Evolutionary conservation across 257 asterid species (phyloP), one percentile per base, ranked within the genome.

Genomic region (Solanum verrucosum): DNA sequence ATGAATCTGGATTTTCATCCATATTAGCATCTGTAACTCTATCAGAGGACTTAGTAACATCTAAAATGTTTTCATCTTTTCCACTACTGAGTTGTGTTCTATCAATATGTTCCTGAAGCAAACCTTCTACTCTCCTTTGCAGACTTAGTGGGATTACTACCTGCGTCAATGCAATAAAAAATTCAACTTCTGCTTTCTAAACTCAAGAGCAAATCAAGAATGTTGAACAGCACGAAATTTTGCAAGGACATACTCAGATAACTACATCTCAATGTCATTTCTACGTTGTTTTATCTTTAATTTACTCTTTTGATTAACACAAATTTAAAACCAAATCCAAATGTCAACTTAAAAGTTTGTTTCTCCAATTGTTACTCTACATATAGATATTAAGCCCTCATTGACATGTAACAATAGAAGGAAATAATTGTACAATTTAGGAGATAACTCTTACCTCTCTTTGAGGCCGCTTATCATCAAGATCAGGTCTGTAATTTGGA

Each of bases 91-190:
- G 87, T 74, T 86, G 90, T 87, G 89, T 90, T 90, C 99, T 92
- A 90, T 97, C 99, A 65, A 97, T 96, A 92, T 97, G 98, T 91
- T 97, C 99, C 92, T 97, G 98, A 87, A 97, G 99, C 92, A 97
- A 89, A 89, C 98, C 95, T 89, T 97, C 99, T 56, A 97, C 99
- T 91, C 99, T 95, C 90, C 98, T 94, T 89, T 97, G 98, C 94
- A 97, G 94, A 94, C 99, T 93, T 92, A 97, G 88, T 68, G 99
- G 98, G 79, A 97, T 91, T 44, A 96, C 98, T 86, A 97, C 98
- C 99, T 97, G 90, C 90, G 72, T 84, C 87, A 67, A 86, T 44
- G 85, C 88, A 85, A 79, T 90, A 85, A 87, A 87, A 79, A 49
- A 71, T 81, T 89, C 60, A 84, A 88, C 77, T 38, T 31, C 59